Conservation (phyloP, 139 green algal genomes). For the Closterium sp. region DNA sequence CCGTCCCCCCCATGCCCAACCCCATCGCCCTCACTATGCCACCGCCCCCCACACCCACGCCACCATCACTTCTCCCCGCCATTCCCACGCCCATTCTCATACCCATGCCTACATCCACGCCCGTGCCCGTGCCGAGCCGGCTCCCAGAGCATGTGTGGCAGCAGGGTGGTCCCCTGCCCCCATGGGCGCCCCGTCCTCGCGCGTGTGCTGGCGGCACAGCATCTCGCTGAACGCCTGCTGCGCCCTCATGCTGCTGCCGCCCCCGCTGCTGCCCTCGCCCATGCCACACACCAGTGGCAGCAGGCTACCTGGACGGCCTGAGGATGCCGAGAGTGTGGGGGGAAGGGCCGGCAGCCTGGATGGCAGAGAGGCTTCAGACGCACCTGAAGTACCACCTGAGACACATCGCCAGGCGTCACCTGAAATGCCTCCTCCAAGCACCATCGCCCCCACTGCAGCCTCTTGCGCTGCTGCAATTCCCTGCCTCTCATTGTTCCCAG, state of each 20-base stretch:
- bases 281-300: background rate
- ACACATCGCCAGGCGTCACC: background rate
- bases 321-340: background rate
- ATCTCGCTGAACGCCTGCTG: background rate
- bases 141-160: background rate
- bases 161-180: background rate
- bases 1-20: background rate
- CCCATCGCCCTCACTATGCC: background rate
- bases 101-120: background rate
- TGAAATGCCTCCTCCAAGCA: background rate
- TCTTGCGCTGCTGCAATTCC: background rate
- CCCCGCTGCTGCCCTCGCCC: background rate
- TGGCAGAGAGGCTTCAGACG: background rate
- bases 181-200: background rate
- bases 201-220: background rate
- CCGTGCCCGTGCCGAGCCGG: background rate
- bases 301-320: background rate
- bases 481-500: background rate
- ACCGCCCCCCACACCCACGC: background rate
- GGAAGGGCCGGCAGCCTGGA: background rate
- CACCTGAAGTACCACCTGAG: background rate
- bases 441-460: background rate
- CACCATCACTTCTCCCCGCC: background rate
- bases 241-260: background rate
- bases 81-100: background rate